phyloP scores from a whole-genome alignment of 2,329 filamentous ascomycete genomes.

The Aphanocladium album region DNA sequence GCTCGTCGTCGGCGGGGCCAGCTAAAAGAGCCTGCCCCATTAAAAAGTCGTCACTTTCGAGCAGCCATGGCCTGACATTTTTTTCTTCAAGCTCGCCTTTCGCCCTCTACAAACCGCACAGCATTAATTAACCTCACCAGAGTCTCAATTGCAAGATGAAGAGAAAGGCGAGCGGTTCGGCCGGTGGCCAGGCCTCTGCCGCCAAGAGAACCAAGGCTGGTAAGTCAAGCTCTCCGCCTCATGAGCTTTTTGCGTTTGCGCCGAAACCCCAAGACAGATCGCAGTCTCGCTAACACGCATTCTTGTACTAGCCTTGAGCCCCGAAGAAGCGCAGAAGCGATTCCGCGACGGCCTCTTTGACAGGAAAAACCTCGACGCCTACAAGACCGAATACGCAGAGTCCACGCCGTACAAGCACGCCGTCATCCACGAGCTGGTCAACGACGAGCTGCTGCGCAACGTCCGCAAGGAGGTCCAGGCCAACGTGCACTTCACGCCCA shows the following conservation, averaged over 20 bases:
- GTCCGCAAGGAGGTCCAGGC: slow-evolving; percentile 86
- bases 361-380: slow-evolving; percentile 49
- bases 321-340: slow-evolving; percentile 48
- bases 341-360: slow-evolving; percentile 66
- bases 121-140: not conserved
- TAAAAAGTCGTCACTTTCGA: slow-evolving; percentile 12
- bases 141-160: slow-evolving; percentile 5
- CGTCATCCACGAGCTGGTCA: slow-evolving; percentile 77
- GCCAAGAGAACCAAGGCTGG: slow-evolving; percentile 7
- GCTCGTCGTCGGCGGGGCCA: not conserved
- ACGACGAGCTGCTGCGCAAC: slow-evolving; percentile 73
- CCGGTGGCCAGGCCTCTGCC: not conserved
- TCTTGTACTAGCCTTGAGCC: slow-evolving; percentile 35
- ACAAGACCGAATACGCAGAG: slow-evolving; percentile 56
- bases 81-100: not conserved
- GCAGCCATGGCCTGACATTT: slow-evolving; percentile 11
- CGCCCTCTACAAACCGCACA: not conserved
- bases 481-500: slow-evolving; percentile 92
- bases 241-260: not conserved
- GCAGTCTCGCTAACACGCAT: not conserved
- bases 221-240: slow-evolving; percentile 3
- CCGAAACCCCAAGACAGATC: not conserved
- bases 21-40: not conserved
- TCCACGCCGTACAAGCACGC: slow-evolving; percentile 83
- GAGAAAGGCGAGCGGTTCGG: slow-evolving; percentile 9